These are phyloP conservation scores for Dactylella cylindrospora DNA, from an alignment of 2,329 filamentous ascomycete genomes.

Conservation along the genomic window DNA sequence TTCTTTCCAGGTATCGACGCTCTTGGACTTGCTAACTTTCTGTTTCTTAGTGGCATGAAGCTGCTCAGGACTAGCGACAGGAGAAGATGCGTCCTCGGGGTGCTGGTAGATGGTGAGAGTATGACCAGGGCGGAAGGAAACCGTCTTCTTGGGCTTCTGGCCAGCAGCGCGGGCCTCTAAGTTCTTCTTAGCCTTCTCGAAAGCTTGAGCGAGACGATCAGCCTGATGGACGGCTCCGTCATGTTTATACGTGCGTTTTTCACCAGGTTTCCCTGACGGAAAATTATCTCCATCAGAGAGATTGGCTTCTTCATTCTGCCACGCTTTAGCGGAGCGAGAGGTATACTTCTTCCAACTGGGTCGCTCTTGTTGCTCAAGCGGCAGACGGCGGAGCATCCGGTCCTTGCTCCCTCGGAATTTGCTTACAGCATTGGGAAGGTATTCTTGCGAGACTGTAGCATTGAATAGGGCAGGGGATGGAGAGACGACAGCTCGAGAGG, in stretches of 20 bases:
- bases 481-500: too few relatives aligned
- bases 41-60: conserved; percentile 13
- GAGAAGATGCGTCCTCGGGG: conserved; percentile 8
- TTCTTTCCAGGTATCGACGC: background rate
- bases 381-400: background rate
- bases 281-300: conserved; percentile 41
- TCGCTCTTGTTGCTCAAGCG: conserved; percentile 1
- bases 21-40: background rate
- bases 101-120: conserved; percentile 12
- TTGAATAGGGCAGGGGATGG: background rate
- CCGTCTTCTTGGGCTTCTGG: conserved; percentile 12
- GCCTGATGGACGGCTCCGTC: conserved; percentile 14
- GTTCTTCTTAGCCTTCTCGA: background rate
- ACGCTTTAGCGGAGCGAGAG: conserved; percentile 8
- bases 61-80: conserved; percentile 6
- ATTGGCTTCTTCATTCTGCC: conserved; percentile 16
- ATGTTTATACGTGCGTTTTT: too few relatives aligned
- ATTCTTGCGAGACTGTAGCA: conserved; percentile 9
- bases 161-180: background rate
- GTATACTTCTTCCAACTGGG: background rate
- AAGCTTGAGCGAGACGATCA: conserved; percentile 10
- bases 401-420: background rate
- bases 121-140: conserved; percentile 21
- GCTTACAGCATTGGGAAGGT: conserved; percentile 10
- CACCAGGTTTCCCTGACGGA: conserved; percentile 4